Evolutionary conservation across 345 rosid genomes (phyloP), one percentile per base, ranked within the genome.

Genomic region (Eucalyptus erythrocorys): DNA sequence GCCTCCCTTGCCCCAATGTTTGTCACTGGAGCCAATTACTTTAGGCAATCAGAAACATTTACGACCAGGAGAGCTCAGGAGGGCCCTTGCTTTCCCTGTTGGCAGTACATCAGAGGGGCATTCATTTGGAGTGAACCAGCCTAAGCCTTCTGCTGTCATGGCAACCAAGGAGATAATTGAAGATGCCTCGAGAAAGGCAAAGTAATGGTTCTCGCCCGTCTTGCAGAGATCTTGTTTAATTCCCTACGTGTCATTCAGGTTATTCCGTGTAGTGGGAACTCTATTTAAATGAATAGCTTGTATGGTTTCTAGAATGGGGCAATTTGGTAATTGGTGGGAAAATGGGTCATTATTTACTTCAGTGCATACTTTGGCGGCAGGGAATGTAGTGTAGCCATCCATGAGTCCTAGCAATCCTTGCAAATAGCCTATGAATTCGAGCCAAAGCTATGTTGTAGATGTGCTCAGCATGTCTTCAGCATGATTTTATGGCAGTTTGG

Each of bases 151-250:
- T 66, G 94, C 96, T 87, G 95, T 97, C 10, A 93, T 93, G 61
- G 96, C 97, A 32, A 92, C 93, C 6, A 98, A 96, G 91, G 99
- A 98, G 93, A 95, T 98, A 34, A 98, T 98, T 90, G 93, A 93
- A 90, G 98, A 95, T 94, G 87, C 97, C 86, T 91, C 95, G 47
- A 93, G 92, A 91, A 95, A 93, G 89, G 99, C 99, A 91, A 93
- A 94, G 99, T 98, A 94, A 88, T 26, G 47, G 86, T 47, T 51
- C 59, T 10, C 45, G 80, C 57, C 21, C 8, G 61, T 85, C 87
- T 26, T 49, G 87, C 87, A n/a, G 22, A 85, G 55, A 85, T 85
- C 53, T 49, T 85, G 26, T 86, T 49, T 76, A 76, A 40, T 76
- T 24, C 82, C 47, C 47, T 40, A 76, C 47, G 40, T 76, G 47